Conservation (phyloP, 371 early-diverging fungal genomes). For the Choanephora cucurbitarum region DNA sequence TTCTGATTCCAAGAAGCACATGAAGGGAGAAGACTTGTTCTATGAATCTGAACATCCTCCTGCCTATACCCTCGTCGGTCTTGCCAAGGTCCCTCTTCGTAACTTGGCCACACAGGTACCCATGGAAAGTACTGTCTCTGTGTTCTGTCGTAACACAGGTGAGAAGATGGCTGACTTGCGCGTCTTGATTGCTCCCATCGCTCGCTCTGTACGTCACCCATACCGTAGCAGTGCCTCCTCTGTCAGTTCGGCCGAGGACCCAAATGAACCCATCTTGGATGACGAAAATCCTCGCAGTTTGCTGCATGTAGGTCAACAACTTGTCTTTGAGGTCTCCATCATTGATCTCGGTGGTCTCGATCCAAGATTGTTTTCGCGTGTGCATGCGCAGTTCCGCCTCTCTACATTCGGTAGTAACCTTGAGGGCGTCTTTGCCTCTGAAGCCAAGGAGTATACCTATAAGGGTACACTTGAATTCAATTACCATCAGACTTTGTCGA, state of each 20-base stretch:
- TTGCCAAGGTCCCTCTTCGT: conserved; percentile 51
- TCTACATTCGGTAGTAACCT: conserved; percentile 61
- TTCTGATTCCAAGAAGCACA: conserved; percentile 62
- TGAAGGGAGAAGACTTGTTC: conserved; percentile 70
- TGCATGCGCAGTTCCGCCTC: conserved; percentile 80
- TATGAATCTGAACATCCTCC: conserved; percentile 58
- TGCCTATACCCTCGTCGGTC: conserved; percentile 59
- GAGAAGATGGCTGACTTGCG: conserved; percentile 51
- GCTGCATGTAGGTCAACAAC: conserved; percentile 51
- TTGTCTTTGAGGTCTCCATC: conserved; percentile 76
- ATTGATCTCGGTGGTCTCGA: conserved; percentile 65
- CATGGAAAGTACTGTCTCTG: conserved; percentile 49
- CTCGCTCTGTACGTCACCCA: conserved; percentile 32
- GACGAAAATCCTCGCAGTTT: conserved; percentile 19
- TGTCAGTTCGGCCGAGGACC: neutral
- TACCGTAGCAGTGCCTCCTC: conserved; percentile 4
- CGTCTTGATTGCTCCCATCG: conserved; percentile 54
- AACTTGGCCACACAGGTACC: conserved; percentile 51
- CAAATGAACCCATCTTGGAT: neutral
- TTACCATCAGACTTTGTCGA: conserved; percentile 64
- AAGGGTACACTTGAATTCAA: conserved; percentile 47
- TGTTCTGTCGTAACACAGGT: conserved; percentile 59
- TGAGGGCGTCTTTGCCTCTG: conserved; percentile 25
- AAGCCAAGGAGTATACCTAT: neutral
- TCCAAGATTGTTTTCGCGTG: conserved; percentile 67